These are phyloP conservation scores for Haplosporangium sp. DNA, from an alignment of 371 early-diverging fungal species.

Conservation along the genomic window DNA sequence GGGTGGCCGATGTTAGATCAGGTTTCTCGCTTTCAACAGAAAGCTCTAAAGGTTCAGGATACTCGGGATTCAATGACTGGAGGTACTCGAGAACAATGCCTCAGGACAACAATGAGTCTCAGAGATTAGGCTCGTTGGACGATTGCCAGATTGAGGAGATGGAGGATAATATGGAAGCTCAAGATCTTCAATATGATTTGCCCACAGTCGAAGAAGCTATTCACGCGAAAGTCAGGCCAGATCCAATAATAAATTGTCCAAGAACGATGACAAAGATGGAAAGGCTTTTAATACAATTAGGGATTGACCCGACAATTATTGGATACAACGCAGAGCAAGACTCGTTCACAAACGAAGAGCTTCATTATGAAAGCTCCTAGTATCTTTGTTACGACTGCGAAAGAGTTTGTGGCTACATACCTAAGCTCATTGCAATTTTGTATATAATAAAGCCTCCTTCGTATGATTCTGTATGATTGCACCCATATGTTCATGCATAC, in stretches of 20 bases:
- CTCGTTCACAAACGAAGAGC: constrained; percentile 14
- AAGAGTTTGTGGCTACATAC: neutral
- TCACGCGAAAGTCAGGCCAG: constrained; percentile 9
- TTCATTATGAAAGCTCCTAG: constrained; percentile 4
- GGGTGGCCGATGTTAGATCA: neutral
- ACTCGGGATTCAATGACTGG: neutral
- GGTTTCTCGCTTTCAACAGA: neutral
- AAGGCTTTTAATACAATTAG: constrained; percentile 25
- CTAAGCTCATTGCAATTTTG: neutral
- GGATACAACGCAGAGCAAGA: constrained; percentile 45
- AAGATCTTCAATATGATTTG: constrained; percentile 40
- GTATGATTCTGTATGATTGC: neutral
- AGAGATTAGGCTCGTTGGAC: neutral
- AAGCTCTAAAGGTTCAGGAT: too few relatives aligned
- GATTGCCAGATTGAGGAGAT: constrained; percentile 15
- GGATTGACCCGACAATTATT: constrained; percentile 29
- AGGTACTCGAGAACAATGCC: neutral
- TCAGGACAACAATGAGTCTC: neutral
- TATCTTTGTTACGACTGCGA: neutral
- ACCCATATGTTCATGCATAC: constrained; percentile 3
- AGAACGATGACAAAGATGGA: constrained; percentile 35
- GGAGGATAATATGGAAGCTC: constrained; percentile 29
- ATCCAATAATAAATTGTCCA: neutral
- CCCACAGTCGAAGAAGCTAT: constrained; percentile 52
- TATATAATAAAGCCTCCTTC: neutral